A percentile compares a stretch with the other conserved stretches of the same genome.
phyloP scores from a whole-genome alignment of 352 stramenopile genomes.

The Globisporangium barbulae region DNA sequence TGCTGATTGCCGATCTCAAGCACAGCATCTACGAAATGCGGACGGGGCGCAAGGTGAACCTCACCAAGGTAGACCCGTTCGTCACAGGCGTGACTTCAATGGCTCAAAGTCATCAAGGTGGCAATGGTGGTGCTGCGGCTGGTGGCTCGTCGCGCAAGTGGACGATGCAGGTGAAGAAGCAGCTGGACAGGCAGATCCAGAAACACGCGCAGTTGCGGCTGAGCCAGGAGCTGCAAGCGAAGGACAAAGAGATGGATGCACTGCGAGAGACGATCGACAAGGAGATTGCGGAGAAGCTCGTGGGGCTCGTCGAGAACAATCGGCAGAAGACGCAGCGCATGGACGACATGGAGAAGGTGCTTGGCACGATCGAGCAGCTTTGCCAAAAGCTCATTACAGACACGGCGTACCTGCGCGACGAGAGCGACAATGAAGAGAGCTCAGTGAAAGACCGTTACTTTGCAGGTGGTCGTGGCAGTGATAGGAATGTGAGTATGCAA shows the following conservation, averaged over 20 bases:
- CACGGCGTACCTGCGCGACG: conserved; percentile 36
- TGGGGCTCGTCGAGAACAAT: conserved; percentile 49
- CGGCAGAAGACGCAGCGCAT: conserved; percentile 52
- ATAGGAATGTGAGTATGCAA: neutral
- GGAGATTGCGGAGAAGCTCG: conserved; percentile 42
- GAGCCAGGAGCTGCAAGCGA: conserved; percentile 14
- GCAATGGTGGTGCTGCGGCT: neutral
- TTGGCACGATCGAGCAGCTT: conserved; percentile 60
- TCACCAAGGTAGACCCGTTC: conserved; percentile 54
- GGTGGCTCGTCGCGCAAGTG: conserved; percentile 39
- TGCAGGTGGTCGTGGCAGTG: conserved; percentile 1
- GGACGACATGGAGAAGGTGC: conserved; percentile 53
- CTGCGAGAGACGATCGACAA: conserved; percentile 36
- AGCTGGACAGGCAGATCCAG: conserved; percentile 52
- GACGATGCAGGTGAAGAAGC: conserved; percentile 35
- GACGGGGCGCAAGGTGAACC: conserved; percentile 33
- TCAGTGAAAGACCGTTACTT: conserved; percentile 9
- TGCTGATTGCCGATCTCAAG: conserved; percentile 44
- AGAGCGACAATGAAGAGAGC: conserved; percentile 20
- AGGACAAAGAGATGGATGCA: conserved; percentile 16
- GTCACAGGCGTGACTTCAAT: conserved; percentile 20
- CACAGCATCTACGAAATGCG: conserved; percentile 40
- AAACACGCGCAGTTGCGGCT: conserved; percentile 21
- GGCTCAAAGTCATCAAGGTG: neutral
- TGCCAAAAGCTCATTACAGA: conserved; percentile 61